phyloP scores from a whole-genome alignment of 441 rosid genomes.

The Hura crepitans region DNA sequence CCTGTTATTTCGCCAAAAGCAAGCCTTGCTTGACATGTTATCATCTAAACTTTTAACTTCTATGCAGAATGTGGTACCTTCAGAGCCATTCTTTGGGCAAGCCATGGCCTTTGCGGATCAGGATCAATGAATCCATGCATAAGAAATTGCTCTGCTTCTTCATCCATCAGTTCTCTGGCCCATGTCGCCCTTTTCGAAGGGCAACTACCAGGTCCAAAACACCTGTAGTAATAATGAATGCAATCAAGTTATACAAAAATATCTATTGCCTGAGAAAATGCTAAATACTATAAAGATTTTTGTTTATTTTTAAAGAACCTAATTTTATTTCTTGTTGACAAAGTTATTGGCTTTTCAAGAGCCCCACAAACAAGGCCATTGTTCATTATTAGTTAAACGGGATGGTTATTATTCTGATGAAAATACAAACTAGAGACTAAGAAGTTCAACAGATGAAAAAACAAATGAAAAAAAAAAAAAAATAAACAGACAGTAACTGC shows the following conservation, averaged over 20 bases:
- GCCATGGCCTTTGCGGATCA: conserved; percentile 77
- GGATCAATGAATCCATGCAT: conserved; percentile 78
- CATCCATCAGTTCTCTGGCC: conserved; percentile 86
- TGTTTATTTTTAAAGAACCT: too few relatives aligned
- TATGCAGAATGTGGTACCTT: conserved; percentile 73
- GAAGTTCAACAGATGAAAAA: too few relatives aligned
- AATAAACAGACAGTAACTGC: too few relatives aligned
- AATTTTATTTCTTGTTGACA: too few relatives aligned
- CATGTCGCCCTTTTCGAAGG: conserved; percentile 63
- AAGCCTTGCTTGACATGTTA: background rate
- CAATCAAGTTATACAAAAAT: background rate
- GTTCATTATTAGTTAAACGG: too few relatives aligned
- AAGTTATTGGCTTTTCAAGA: too few relatives aligned
- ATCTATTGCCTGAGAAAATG: too few relatives aligned
- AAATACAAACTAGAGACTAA: too few relatives aligned
- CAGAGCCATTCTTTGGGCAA: conserved; percentile 69
- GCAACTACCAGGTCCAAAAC: conserved; percentile 87
- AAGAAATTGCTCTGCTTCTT: conserved; percentile 81
- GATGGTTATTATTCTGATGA: too few relatives aligned
- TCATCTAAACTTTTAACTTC: background rate
- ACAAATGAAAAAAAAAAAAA: too few relatives aligned
- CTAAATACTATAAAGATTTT: too few relatives aligned
- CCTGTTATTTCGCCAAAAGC: background rate
- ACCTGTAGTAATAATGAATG: conserved; percentile 40
- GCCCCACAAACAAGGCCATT: too few relatives aligned